Base-by-base conservation (phyloP, 176 grass and related monocot species). In the Sorghum bicolor region DNA sequence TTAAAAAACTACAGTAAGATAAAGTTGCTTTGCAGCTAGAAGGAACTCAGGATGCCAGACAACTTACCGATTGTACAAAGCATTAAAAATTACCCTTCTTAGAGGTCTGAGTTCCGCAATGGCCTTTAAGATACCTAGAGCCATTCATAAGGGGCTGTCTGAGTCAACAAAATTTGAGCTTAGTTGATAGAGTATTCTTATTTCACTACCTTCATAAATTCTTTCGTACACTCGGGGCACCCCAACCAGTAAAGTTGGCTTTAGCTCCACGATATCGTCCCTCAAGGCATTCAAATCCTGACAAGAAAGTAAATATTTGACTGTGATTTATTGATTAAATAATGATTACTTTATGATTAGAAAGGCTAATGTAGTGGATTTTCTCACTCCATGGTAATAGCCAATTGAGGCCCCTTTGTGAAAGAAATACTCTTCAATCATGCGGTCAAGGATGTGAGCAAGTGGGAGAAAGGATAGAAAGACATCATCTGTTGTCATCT, bases 401-500 rank as follows among this genome's bases (percentile, higher is more conserved):
- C 96, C 96, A 85, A 99, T 85, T 60, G 96, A 99, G 44, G 93
- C 96, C 22, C 96, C 96, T 80, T 94, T 96, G 86, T 96, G 91
- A 73, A 99, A 91, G 47, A 99, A 99, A 66, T 92, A 99, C 78
- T 99, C 96, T 90, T 99, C 96, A 57, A 99, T 90, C 77, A 95
- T 90, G 62, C 96, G 91, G 48, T 99, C 96, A 5, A 99, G 96
- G 71, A 99, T 96, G 84, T 99, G 96, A 80, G 96, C 96, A 64
- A 99, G 91, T 20, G 96, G 96, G 68, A 99, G 91, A 79, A 99
- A 99, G 10, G 96, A 99, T 36, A 99, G 91, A 77, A 95, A 99
- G n/a, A 96, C 91, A 82, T 99, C 96, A 39, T 99, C 93, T 64
- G 87, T 83, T 76, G 96, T 92, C 96, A 99, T 99, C 96, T 99